Evolutionary conservation across 2,329 filamentous ascomycete genomes (phyloP).

Genomic region (Teratosphaeria pseudoeucalypti): DNA sequence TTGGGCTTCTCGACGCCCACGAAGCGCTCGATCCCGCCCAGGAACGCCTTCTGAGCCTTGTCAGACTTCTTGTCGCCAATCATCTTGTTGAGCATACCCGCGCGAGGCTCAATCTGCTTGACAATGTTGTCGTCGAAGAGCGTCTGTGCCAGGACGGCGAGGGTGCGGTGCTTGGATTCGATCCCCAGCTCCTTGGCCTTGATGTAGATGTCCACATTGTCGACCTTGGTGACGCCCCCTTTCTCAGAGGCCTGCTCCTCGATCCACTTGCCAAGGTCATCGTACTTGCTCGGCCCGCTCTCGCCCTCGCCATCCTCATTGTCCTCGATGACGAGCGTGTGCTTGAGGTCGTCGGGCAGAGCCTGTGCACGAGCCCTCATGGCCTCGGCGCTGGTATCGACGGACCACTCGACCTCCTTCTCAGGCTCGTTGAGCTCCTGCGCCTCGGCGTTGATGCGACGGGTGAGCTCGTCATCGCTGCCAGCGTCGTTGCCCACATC

Average conservation of each 20-base stretch:
- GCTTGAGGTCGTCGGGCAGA: conserved; percentile 90
- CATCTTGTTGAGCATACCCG: conserved; percentile 76
- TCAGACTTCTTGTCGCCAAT: conserved; percentile 69
- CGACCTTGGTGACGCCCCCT: conserved; percentile 66
- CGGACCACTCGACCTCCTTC: conserved; percentile 87
- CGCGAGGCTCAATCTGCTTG: conserved; percentile 75
- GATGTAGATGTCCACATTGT: conserved; percentile 84
- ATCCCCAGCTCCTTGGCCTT: conserved; percentile 96
- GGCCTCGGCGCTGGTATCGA: conserved; percentile 91
- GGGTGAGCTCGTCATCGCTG: conserved; percentile 87
- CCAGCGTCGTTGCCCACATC: conserved; percentile 58
- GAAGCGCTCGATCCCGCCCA: conserved; percentile 91
- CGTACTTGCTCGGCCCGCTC: conserved; percentile 72
- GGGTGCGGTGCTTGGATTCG: conserved; percentile 85
- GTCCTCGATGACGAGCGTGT: conserved; percentile 55
- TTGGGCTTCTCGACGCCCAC: conserved; percentile 74
- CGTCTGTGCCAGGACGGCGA: conserved; percentile 84
- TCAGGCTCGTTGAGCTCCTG: conserved; percentile 62
- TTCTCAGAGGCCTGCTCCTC: conserved; percentile 59
- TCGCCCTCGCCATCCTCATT: conserved; percentile 73
- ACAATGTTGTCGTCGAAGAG: conserved; percentile 86
- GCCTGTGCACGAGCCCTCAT: conserved; percentile 89
- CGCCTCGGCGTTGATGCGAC: conserved; percentile 57
- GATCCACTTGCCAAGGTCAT: conserved; percentile 90
- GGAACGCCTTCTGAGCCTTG: conserved; percentile 86